These are phyloP conservation scores for Tulasnella sp. DNA, from an alignment of 768 basidiomycete species.

Conservation along the genomic window DNA sequence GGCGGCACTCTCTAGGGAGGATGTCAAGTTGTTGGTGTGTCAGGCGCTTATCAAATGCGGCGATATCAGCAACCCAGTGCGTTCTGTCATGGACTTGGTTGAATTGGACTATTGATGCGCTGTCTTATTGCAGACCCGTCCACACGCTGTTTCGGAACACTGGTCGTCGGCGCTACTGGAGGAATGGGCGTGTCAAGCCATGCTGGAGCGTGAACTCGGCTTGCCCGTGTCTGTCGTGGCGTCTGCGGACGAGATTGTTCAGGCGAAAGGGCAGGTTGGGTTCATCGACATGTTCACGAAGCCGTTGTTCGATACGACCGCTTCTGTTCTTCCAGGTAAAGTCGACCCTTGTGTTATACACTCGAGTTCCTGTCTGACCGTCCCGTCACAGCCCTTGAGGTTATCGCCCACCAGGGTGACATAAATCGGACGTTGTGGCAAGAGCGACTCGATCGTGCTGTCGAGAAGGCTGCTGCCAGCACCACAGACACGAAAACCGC, in stretches of 20 bases:
- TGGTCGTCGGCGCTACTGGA: conserved; percentile 83
- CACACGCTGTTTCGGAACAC: conserved; percentile 78
- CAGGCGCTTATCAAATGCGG: conserved; percentile 94
- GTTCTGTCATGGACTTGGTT: conserved; percentile 31
- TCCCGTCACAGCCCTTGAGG: conserved; percentile 44
- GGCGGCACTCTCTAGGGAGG: conserved; percentile 13
- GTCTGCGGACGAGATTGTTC: conserved; percentile 41
- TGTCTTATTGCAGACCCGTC: conserved; percentile 53
- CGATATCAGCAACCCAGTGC: conserved; percentile 94
- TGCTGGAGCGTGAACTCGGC: conserved; percentile 66
- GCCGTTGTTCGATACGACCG: conserved; percentile 69
- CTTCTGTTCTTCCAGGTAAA: conserved; percentile 62
- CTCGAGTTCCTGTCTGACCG: not conserved
- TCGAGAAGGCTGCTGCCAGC: conserved; percentile 8
- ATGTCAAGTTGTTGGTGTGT: conserved; percentile 46
- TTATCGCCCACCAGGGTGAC: conserved; percentile 53
- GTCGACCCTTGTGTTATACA: conserved; percentile 15
- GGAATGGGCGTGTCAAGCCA: conserved; percentile 86
- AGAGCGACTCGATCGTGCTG: conserved; percentile 31
- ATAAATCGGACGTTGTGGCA: conserved; percentile 63
- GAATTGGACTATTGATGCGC: not conserved
- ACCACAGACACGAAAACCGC: conserved; percentile 21
- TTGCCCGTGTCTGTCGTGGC: conserved; percentile 50
- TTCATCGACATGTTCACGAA: conserved; percentile 75
- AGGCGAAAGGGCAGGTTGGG: conserved; percentile 75